A percentile compares a stretch with the other conserved stretches of the same genome.
Conservation (phyloP, 805 yeast species). For the Yueomyces sinensis region DNA sequence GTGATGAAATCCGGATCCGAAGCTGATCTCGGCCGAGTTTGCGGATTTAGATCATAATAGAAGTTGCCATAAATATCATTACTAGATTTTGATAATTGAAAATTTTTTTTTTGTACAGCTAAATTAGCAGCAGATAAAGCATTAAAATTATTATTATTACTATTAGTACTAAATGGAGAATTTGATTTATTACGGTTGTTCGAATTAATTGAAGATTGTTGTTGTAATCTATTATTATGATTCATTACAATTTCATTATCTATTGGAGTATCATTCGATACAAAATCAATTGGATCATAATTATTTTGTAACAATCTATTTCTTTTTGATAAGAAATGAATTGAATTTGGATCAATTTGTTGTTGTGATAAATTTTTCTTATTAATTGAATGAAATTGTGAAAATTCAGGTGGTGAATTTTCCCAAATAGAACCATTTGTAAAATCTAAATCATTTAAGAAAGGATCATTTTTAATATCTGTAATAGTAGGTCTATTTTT, state of each 20-base stretch:
- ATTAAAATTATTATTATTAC: too few species aligned
- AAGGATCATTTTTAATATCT: conserved; percentile 30
- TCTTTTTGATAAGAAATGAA: too few species aligned
- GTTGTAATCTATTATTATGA: neutral
- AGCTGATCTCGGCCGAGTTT: too few species aligned
- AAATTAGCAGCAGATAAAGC: neutral
- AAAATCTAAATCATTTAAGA: neutral
- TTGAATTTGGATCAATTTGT: too few species aligned
- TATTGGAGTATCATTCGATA: neutral
- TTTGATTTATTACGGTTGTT: too few species aligned
- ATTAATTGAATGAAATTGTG: neutral
- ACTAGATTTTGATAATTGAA: too few species aligned
- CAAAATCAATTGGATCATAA: neutral
- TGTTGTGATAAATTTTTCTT: too few species aligned
- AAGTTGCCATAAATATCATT: too few species aligned
- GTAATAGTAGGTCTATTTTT: conserved; percentile 44
- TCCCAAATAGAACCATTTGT: neutral
- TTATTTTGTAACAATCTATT: too few species aligned
- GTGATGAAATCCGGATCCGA: too few species aligned
- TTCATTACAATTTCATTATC: neutral
- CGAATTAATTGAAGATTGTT: too few species aligned
- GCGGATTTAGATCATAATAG: too few species aligned
- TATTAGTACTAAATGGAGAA: neutral
- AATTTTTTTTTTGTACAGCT: neutral
- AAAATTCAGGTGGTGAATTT: neutral